These are phyloP conservation scores for Ascosphaera aggregata DNA, from an alignment of 2,329 filamentous ascomycete species.

Conservation along the genomic window DNA sequence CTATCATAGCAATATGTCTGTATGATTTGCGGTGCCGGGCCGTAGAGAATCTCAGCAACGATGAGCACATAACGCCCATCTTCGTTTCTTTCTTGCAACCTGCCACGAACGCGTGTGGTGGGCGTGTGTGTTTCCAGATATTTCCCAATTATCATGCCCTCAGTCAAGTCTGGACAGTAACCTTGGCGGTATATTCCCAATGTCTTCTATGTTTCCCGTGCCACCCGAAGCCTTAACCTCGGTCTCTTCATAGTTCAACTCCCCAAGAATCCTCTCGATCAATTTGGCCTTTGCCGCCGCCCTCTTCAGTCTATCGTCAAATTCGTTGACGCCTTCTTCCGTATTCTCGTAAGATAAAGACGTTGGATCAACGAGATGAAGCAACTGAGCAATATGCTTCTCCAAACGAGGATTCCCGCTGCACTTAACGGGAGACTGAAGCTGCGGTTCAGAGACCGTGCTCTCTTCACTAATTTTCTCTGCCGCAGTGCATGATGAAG, in stretches of 20 bases:
- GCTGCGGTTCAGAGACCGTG: neutral
- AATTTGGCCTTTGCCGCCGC: constrained; percentile 69
- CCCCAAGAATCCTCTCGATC: constrained; percentile 46
- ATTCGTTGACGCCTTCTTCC: constrained; percentile 74
- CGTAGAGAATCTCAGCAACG: too few species aligned
- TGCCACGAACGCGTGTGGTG: neutral
- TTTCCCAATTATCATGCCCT: neutral
- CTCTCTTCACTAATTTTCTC: neutral
- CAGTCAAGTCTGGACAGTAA: constrained; percentile 3
- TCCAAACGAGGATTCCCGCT: constrained; percentile 39
- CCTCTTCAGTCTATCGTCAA: constrained; percentile 69
- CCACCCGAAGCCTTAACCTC: constrained; percentile 12
- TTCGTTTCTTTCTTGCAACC: neutral
- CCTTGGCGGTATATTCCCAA: constrained; percentile 19
- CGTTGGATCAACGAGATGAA: constrained; percentile 54
- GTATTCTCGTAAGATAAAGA: constrained; percentile 61
- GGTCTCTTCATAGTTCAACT: constrained; percentile 15
- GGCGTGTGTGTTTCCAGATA: neutral
- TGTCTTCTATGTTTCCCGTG: constrained; percentile 24
- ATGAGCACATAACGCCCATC: too few species aligned
- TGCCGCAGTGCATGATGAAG: neutral
- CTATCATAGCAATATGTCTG: too few species aligned
- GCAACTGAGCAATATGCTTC: constrained; percentile 54
- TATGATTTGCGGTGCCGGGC: too few species aligned
- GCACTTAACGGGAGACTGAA: constrained; percentile 21